A percentile compares a stretch with the other conserved stretches of the same genome.
Evolutionary conservation across 495 filamentous ascomycete genomes (phyloP).

Genomic region (Xanthoparmelia taractica): DNA sequence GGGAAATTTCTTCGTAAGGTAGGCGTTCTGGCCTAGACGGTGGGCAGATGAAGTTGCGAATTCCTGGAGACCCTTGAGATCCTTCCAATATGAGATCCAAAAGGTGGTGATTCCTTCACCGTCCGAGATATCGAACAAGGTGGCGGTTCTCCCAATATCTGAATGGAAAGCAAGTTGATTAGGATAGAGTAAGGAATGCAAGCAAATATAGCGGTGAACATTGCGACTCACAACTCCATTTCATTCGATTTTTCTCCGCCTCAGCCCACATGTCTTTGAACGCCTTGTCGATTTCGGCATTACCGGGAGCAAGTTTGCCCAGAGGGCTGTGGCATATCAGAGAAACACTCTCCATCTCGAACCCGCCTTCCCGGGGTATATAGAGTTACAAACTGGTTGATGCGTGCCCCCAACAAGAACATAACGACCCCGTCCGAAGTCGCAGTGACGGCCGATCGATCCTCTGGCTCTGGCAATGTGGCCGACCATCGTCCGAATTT

Average conservation of each 20-base stretch:
- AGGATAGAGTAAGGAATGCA: background rate
- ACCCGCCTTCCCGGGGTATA: background rate
- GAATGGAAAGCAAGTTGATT: background rate
- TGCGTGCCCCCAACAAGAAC: conserved; percentile 23
- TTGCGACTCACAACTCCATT: conserved; percentile 25
- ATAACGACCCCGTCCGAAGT: conserved; percentile 21
- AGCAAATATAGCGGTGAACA: conserved; percentile 1
- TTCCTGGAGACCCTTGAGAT: conserved; percentile 23
- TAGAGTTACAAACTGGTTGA: conserved; percentile 21
- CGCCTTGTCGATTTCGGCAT: conserved; percentile 7
- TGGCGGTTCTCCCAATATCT: conserved; percentile 21
- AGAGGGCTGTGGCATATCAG: conserved; percentile 16
- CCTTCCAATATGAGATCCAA: conserved; percentile 25
- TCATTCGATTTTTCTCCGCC: conserved; percentile 21
- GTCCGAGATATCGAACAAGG: conserved; percentile 21
- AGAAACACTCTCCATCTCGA: background rate
- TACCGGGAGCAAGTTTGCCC: conserved; percentile 21
- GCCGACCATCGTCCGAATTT: conserved; percentile 9
- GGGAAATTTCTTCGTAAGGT: conserved; percentile 20
- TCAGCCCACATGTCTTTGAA: conserved; percentile 24
- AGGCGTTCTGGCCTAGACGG: conserved; percentile 10
- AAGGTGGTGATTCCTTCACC: conserved; percentile 19
- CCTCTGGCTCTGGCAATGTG: conserved; percentile 8
- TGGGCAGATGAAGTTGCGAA: conserved; percentile 18
- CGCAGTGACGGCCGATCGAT: background rate